Percentiles rank a stretch among this genome's conserved stretches.
Conservation (phyloP, 768 basidiomycete genomes). For the Heimioporus sp. region DNA sequence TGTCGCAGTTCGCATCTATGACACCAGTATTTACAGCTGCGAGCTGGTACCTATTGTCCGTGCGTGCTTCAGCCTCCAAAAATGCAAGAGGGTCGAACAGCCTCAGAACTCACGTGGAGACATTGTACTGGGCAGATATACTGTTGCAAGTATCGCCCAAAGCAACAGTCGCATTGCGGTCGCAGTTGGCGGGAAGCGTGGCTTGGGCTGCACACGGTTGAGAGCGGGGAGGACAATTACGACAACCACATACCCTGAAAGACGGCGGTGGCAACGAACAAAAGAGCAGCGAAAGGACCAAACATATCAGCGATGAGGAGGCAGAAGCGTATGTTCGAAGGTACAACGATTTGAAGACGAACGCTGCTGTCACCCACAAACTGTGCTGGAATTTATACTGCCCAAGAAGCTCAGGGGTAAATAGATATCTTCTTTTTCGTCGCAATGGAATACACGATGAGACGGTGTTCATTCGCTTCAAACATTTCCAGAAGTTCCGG, state of each 20-base stretch:
- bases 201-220: constrained; percentile 39
- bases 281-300: constrained; percentile 5
- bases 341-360: background rate
- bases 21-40: constrained; percentile 45
- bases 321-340: background rate
- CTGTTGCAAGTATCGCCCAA: constrained; percentile 60
- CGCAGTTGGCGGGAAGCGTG: constrained; percentile 42
- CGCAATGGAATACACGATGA: no score
- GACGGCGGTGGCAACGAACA: constrained; percentile 10
- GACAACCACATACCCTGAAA: constrained; percentile 16
- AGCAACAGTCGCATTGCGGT: constrained; percentile 57
- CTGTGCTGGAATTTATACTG: constrained; percentile 18
- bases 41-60: constrained; percentile 51
- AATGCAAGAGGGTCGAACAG: background rate
- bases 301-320: constrained; percentile 17
- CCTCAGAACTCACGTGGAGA: constrained; percentile 52
- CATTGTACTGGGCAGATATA: constrained; percentile 60
- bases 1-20: constrained; percentile 54
- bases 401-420: background rate
- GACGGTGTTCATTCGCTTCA: no score
- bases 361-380: background rate
- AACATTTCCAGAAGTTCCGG: no score
- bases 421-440: no score
- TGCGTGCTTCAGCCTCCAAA: background rate
- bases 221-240: background rate